Base-by-base conservation (phyloP, 495 filamentous ascomycete genomes). In the Usnea hakonensis region DNA sequence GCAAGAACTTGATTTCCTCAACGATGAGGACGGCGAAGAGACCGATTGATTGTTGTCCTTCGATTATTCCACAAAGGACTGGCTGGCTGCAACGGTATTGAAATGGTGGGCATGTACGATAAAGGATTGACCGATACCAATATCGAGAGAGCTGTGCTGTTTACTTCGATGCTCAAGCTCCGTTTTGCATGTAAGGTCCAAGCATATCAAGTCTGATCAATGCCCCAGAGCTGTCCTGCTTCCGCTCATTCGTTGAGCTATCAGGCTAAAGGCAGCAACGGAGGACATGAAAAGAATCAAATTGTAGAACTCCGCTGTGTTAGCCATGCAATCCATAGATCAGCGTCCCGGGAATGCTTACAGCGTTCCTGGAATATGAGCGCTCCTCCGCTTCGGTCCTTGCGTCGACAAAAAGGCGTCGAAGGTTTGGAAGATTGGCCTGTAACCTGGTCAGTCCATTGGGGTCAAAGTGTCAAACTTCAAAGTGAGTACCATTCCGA, bases 331-430 rank as follows among this genome's bases (percentile, higher is more conserved):
- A 57, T 26, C 48, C 55, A 36, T 36, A 10, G 32, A 26, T 40
- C 1, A 23, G 41, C n/a, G 19, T 16, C 2, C 8, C 9, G 21
- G 7, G 28, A 32, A 60, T 76, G n/a, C 88, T 68, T 77, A 97
- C 94, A 44, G 94, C 94, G 72, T 85, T 95, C 62, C 94, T 81
- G 7, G 95, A 97, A 68, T 97, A 93, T 55, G 89, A 89, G 73
- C 92, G 89, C 74, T 98, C 94, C 72, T 98, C 94, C 58, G 88
- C 86, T 65, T 97, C 95, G 5, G 90, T 90, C 58, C 94, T 81
- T 14, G 95, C 91, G 76, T 96, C 92, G 57, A 97, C 95, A 74
- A 98, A 97, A 57, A 98, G 86, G 32, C 94, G 91, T 50, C 94
- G 87, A 41, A 98, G 82, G 72, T 98, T 98, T 46, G 94, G 94